These are phyloP conservation scores for Penicilliopsis zonata DNA, from an alignment of 495 filamentous ascomycete species.

Conservation along the genomic window DNA sequence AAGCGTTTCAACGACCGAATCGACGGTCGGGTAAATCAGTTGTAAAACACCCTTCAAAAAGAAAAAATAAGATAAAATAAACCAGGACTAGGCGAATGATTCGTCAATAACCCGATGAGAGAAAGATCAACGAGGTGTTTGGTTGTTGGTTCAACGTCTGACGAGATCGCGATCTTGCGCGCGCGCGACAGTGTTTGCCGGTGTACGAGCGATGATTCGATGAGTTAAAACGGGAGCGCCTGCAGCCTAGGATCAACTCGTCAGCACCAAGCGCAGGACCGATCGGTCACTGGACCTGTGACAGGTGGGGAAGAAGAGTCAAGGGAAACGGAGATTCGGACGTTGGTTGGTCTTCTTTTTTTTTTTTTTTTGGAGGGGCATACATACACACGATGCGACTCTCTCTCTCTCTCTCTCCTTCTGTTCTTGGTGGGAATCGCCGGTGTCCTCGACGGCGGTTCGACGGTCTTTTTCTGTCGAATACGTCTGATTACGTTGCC, in stretches of 20 bases:
- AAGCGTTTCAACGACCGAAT: too few relatives aligned
- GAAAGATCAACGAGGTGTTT: too few relatives aligned
- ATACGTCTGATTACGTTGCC: constrained; percentile 1
- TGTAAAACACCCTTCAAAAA: too few relatives aligned
- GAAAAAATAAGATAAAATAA: too few relatives aligned
- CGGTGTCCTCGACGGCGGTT: not conserved
- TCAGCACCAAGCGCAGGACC: constrained; percentile 32
- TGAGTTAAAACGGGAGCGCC: constrained; percentile 19
- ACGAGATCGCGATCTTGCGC: constrained; percentile 18
- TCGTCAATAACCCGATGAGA: too few relatives aligned
- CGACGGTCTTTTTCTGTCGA: not conserved
- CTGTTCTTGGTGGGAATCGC: too few relatives aligned
- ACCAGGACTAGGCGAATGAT: too few relatives aligned
- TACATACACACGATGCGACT: not conserved
- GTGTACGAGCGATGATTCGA: constrained; percentile 31
- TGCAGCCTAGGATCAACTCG: constrained; percentile 27
- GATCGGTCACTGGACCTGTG: constrained; percentile 32
- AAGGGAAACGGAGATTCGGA: too few relatives aligned
- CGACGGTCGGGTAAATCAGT: too few relatives aligned
- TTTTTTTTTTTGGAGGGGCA: constrained; percentile 21
- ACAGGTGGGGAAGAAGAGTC: constrained; percentile 19
- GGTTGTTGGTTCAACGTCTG: constrained; percentile 7
- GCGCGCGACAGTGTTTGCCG: constrained; percentile 16
- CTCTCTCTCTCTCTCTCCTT: too few relatives aligned
- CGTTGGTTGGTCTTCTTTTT: constrained; percentile 13